These are phyloP conservation scores for Gossypium longicalyx DNA, from an alignment of 345 rosid species.

Conservation along the genomic window DNA sequence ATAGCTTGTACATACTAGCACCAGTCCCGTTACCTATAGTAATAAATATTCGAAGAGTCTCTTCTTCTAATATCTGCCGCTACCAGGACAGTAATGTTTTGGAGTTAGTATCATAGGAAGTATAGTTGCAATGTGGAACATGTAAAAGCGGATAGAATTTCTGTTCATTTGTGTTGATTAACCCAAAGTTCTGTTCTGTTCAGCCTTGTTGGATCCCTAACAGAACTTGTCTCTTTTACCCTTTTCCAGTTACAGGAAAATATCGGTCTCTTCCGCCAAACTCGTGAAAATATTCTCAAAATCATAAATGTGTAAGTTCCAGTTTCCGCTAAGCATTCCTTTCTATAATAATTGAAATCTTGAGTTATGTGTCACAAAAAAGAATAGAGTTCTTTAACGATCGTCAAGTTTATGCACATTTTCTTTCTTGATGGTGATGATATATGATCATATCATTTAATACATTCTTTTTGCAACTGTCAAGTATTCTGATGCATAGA, in stretches of 20 bases:
- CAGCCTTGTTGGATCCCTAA: slow-evolving; percentile 6
- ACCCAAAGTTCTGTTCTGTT: background rate
- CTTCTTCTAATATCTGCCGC: background rate
- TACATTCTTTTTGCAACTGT: background rate
- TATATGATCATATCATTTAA: background rate
- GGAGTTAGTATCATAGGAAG: background rate
- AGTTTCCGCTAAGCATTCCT: slow-evolving; percentile 7
- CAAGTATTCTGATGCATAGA: background rate
- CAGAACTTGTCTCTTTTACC: background rate
- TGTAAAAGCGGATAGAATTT: background rate
- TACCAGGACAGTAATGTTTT: background rate
- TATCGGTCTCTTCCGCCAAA: slow-evolving; percentile 34
- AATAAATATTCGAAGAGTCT: background rate
- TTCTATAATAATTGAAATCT: background rate
- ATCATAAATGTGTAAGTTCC: slow-evolving; percentile 39
- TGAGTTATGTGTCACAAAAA: background rate
- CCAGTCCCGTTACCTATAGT: background rate
- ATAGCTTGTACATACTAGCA: background rate
- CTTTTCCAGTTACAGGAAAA: slow-evolving; percentile 43
- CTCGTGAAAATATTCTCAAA: slow-evolving; percentile 31
- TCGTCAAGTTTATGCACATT: background rate
- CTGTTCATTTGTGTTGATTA: background rate
- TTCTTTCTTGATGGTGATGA: background rate
- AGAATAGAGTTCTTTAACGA: background rate
- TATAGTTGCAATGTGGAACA: background rate